Evolutionary conservation across 192 early-diverging fungal genomes (phyloP).

Genomic region (Thoreauomyces humboldtii): DNA sequence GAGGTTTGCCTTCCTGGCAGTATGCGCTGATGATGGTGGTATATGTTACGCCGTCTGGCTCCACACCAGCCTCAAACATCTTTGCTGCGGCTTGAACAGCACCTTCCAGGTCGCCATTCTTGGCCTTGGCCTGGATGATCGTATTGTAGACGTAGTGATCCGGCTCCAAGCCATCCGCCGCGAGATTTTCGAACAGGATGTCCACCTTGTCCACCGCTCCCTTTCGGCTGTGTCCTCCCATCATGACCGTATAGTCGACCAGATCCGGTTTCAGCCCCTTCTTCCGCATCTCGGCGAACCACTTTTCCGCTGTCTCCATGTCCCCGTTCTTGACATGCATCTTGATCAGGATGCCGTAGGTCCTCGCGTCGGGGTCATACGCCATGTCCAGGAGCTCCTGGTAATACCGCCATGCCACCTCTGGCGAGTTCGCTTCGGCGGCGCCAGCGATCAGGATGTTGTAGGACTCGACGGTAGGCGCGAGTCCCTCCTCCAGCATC

Average conservation of each 20-base stretch:
- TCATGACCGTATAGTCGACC: conserved; percentile 15
- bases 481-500: conserved; percentile 40
- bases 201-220: conserved; percentile 23
- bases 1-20: not conserved
- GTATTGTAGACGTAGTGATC: conserved; percentile 31
- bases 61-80: conserved; percentile 14
- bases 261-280: conserved; percentile 6
- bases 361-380: conserved; percentile 24
- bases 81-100: conserved; percentile 21
- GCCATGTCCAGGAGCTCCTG: conserved; percentile 24
- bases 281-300: not conserved
- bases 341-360: conserved; percentile 17
- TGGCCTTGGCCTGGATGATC: conserved; percentile 25
- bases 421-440: not conserved
- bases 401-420: conserved; percentile 14
- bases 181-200: conserved; percentile 11
- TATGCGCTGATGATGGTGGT: conserved; percentile 26
- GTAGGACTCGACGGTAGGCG: conserved; percentile 33
- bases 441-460: conserved; percentile 31
- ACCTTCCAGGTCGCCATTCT: conserved; percentile 16
- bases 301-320: conserved; percentile 10
- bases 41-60: conserved; percentile 30
- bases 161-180: conserved; percentile 8
- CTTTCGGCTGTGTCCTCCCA: conserved; percentile 17
- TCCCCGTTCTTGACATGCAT: conserved; percentile 12